Base-by-base conservation (phyloP, 257 asterid species). In the Nicotiana obtusifolia region DNA sequence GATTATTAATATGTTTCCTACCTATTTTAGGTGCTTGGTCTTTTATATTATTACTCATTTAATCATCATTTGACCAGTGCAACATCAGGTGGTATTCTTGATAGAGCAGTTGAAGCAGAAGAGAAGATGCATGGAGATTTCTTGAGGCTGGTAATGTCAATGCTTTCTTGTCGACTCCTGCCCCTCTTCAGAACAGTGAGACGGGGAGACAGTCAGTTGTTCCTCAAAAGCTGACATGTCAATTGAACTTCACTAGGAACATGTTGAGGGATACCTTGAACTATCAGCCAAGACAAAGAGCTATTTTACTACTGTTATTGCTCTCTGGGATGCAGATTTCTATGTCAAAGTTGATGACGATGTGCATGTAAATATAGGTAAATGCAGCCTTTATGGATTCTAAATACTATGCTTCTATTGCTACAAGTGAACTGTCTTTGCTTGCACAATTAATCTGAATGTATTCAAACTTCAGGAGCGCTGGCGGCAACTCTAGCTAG, bases 311-410 rank as follows among this genome's bases (percentile, higher is more conserved):
- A 90, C 98, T 19, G 96, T 96, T 76, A 87, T 90, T 87, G 89
- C 90, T 33, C 83, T 90, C 26, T 94, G 98, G 97, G 96, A 94
- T 89, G 98, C 97, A 20, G 97, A 94, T 82, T 93, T 91, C 80
- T 92, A 93, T 76, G 97, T 93, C 82, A 93, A 93, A 88, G 98
- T 93, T 57, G 98, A 93, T 56, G 98, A 93, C 41, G 98, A 93
- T 84, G 96, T 93, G 30, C 96, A 92, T 82, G 97, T 93, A 56
- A 93, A 93, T 84, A 85, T 93, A 84, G 97, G 98, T 93, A 87
- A 80, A 82, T 24, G 35, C 11, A 24, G 77, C 35, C 30, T 13
- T 71, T 10, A 11, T 35, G 60, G 20, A 44, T 22, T 44, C 59
- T 71, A 78, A 78, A 57, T 14, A n/a, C 4, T 37, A 6, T 59